Percentiles rank a stretch among this genome's conserved stretches.
Evolutionary conservation across 2,329 filamentous ascomycete genomes (phyloP).

Genomic region (Xylaria sp.): DNA sequence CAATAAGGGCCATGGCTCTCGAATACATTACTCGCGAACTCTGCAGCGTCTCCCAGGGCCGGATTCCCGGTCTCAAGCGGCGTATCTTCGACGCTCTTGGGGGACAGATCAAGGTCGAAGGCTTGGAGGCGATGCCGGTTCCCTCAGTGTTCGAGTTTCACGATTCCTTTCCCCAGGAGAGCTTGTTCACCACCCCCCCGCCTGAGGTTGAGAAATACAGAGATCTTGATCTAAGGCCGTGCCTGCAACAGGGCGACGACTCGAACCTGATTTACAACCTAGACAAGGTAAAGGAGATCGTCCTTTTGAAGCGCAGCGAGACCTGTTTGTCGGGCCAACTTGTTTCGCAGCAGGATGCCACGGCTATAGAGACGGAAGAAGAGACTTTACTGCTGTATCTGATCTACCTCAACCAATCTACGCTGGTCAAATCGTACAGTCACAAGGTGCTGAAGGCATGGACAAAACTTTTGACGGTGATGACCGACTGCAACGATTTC

Average conservation of each 20-base stretch:
- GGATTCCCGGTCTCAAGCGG: constrained; percentile 70
- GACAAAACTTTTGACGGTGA: constrained; percentile 81
- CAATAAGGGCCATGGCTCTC: constrained; percentile 74
- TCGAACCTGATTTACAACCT: constrained; percentile 66
- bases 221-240: constrained; percentile 69
- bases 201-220: constrained; percentile 63
- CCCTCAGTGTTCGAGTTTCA: constrained; percentile 88
- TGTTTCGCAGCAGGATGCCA: constrained; percentile 52
- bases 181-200: constrained; percentile 52
- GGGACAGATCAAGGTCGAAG: constrained; percentile 70
- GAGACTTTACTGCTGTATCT: constrained; percentile 63
- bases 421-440: constrained; percentile 58
- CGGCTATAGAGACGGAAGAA: constrained; percentile 60
- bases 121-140: constrained; percentile 67
- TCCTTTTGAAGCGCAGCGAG: constrained; percentile 70
- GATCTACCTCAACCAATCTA: constrained; percentile 64
- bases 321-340: constrained; percentile 53
- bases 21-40: constrained; percentile 88
- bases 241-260: constrained; percentile 62
- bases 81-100: constrained; percentile 74
- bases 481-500: constrained; percentile 81
- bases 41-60: constrained; percentile 71
- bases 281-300: constrained; percentile 71
- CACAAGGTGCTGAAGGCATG: constrained; percentile 77
- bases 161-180: constrained; percentile 72